Evolutionary conservation across 371 early-diverging fungal species (phyloP).

Genomic region (Apophysomyces trapeziformis): DNA sequence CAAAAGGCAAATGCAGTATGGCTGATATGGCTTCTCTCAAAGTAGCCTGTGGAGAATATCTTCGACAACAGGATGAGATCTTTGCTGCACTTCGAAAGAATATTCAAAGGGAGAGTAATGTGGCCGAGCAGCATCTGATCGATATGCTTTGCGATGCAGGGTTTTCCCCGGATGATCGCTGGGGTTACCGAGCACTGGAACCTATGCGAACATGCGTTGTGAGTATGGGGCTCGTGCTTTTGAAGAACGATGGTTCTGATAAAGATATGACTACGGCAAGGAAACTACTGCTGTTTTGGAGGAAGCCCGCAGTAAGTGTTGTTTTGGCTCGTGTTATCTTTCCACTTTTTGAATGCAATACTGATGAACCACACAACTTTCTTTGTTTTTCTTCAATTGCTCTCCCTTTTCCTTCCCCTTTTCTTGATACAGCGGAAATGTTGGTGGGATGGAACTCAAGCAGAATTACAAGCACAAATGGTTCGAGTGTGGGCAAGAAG

Average conservation of each 20-base stretch:
- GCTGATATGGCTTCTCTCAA: conserved; percentile 45
- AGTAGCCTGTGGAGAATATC: conserved; percentile 58
- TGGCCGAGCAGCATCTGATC: conserved; percentile 73
- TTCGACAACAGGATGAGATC: conserved; percentile 61
- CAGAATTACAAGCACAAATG: conserved; percentile 62
- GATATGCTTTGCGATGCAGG: conserved; percentile 79
- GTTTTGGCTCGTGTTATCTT: background rate
- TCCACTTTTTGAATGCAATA: background rate
- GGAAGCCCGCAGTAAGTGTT: conserved; percentile 70
- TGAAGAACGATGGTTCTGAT: conserved; percentile 55
- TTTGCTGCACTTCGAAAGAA: conserved; percentile 69
- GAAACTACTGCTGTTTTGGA: conserved; percentile 71
- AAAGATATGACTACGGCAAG: conserved; percentile 67
- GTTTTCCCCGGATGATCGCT: conserved; percentile 60
- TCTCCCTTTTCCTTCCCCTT: conserved; percentile 2
- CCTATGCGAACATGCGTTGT: conserved; percentile 61
- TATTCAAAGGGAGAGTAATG: conserved; percentile 59
- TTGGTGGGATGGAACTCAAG: conserved; percentile 86
- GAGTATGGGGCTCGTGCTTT: conserved; percentile 62
- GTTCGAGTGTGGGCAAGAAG: conserved; percentile 82
- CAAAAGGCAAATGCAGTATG: background rate
- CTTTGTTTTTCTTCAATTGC: background rate
- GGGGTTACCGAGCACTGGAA: conserved; percentile 72
- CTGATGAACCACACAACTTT: background rate
- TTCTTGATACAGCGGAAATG: conserved; percentile 66